A percentile compares a stretch with the other conserved stretches of the same genome.
Conservation (phyloP, 495 filamentous ascomycete genomes). For the Podospora pseudopauciseta region DNA sequence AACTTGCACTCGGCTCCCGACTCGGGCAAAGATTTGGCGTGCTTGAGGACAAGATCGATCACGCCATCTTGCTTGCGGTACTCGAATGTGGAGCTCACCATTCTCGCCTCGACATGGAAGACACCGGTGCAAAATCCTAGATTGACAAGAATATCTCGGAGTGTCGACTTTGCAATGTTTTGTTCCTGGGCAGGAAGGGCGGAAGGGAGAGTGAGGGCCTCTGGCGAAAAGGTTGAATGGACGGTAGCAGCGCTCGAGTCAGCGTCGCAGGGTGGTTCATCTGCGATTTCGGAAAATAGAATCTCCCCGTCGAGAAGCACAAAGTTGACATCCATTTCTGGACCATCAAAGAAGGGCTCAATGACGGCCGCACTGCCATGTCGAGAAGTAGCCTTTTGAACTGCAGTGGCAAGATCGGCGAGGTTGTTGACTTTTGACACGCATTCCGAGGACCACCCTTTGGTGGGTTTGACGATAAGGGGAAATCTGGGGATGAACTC, state of each 20-base stretch:
- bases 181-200: conserved; percentile 38
- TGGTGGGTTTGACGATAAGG: conserved; percentile 34
- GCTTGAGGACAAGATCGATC: conserved; percentile 18
- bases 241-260: conserved; percentile 31
- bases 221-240: conserved; percentile 35
- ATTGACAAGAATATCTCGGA: conserved; percentile 32
- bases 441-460: conserved; percentile 34
- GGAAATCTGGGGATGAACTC: conserved; percentile 22
- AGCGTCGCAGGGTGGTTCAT: conserved; percentile 49
- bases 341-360: conserved; percentile 39
- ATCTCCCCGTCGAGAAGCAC: conserved; percentile 48
- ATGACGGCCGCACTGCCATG: conserved; percentile 32
- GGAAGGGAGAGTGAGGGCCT: conserved; percentile 40
- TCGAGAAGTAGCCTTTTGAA: conserved; percentile 26
- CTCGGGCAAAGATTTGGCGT: not conserved
- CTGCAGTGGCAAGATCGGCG: conserved; percentile 24
- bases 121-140: conserved; percentile 36
- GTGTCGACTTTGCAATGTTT: conserved; percentile 24
- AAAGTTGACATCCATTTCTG: conserved; percentile 54
- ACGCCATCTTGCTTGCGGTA: conserved; percentile 23
- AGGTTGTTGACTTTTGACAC: conserved; percentile 27
- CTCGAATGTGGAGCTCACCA: conserved; percentile 35
- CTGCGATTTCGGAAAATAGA: conserved; percentile 49
- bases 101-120: conserved; percentile 31
- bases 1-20: conserved; percentile 28